Evolutionary conservation across 108 stramenopile genomes (phyloP).

Genomic region (Skeletonema tropicum): DNA sequence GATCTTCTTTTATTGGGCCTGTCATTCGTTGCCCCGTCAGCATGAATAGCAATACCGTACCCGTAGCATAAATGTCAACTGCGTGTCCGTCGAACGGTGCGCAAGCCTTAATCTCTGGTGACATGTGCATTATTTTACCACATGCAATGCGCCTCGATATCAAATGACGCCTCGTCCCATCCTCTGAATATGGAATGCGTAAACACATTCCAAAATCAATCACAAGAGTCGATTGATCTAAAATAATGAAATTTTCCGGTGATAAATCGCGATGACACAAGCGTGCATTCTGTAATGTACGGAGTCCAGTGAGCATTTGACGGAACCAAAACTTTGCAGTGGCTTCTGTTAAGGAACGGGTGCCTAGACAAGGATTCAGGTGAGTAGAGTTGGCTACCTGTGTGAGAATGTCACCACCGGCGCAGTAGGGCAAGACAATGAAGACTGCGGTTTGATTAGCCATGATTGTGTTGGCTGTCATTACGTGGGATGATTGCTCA

Average conservation of each 20-base stretch:
- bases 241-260: constrained; percentile 67
- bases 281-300: constrained; percentile 64
- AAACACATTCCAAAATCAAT: constrained; percentile 89
- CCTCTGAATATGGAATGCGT: constrained; percentile 63
- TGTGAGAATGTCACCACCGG: constrained; percentile 33
- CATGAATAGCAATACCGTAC: constrained; percentile 67
- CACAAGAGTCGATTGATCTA: constrained; percentile 64
- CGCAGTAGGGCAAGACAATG: constrained; percentile 50
- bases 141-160: constrained; percentile 43
- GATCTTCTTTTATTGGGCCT: constrained; percentile 21
- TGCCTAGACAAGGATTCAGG: background rate
- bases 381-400: constrained; percentile 25
- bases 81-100: constrained; percentile 62
- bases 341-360: constrained; percentile 61
- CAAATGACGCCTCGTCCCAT: constrained; percentile 25
- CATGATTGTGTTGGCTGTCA: constrained; percentile 45
- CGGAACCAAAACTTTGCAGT: constrained; percentile 72
- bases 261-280: constrained; percentile 83
- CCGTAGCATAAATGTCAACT: constrained; percentile 67
- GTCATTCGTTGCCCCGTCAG: constrained; percentile 43
- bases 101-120: constrained; percentile 52
- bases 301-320: constrained; percentile 78
- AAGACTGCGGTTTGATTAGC: constrained; percentile 30
- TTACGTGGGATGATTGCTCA: constrained; percentile 18
- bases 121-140: constrained; percentile 69